Base-by-base conservation (phyloP, 331 rosid genomes). In the Quercus phellos region DNA sequence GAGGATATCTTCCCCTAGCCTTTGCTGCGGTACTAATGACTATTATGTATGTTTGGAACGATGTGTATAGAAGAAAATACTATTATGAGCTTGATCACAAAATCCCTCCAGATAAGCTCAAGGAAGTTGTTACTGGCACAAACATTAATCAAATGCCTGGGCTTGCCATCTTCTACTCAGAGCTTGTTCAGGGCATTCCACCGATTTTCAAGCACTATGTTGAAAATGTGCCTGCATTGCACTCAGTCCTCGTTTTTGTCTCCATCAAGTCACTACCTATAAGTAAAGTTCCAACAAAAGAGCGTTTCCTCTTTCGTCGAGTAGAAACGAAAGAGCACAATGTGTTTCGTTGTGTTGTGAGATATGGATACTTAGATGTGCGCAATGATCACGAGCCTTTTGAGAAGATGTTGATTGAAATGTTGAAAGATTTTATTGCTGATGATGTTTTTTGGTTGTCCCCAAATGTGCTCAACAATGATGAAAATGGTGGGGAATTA, bases 131-230 rank as follows among this genome's bases (percentile, higher is more conserved):
- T 3, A 9, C 56, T 4, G n/a, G 66, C 70, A 13, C 81, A 2
- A 76, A 29, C 2, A 2, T 85, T 1, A 51, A 70, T 32, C 80
- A 90, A 42, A 11, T 88, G 2, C 87, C 89, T 0, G 94, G 97
- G 7, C 77, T 90, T 4, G 93, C 91, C 66, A 74, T 92, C 61
- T 92, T 90, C 84, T 88, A 92, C 77, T 92, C 97, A 0, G 94
- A 90, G 68, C 89, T 92, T 26, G 97, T 88, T 75, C 97, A 92
- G 4, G 94, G 91, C 16, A 84, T 92, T 42, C 94, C 97, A 2
- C 97, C 97, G 0, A 87, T 91, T 69, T 91, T 91, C 90, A 83
- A 84, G 78, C 94, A 90, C 43, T 92, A 84, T 51, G 73, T 81
- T 10, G 80, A 3, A 11, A 90, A 88, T 74, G 86, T 92, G 38